A percentile compares a stretch with the other conserved stretches of the same genome.
phyloP scores from a whole-genome alignment of 2,329 filamentous ascomycete genomes.

The Metarhizium sp. region DNA sequence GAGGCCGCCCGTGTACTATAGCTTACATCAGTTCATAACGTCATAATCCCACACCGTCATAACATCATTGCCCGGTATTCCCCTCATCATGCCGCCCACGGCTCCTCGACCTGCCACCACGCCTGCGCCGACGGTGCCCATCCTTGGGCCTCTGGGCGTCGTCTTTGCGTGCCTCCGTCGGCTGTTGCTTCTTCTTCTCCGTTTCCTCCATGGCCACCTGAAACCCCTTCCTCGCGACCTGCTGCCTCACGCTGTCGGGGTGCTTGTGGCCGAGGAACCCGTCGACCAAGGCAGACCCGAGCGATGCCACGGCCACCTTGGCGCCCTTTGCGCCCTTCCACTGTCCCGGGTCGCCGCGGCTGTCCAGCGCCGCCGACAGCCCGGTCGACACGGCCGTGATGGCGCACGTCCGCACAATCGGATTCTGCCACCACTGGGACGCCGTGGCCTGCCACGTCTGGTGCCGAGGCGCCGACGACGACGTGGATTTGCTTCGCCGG shows the following conservation, averaged over 20 bases:
- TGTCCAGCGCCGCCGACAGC: slow-evolving; percentile 36
- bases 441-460: no score
- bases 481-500: not conserved
- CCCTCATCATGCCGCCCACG: not conserved
- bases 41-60: no score
- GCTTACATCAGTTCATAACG: no score
- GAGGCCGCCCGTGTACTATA: no score
- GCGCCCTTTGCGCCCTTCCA: slow-evolving; percentile 41
- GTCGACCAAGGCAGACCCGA: slow-evolving; percentile 39
- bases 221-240: slow-evolving; percentile 5
- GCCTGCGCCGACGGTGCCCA: not conserved
- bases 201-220: slow-evolving; percentile 7
- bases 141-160: no score
- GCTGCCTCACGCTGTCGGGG: slow-evolving; percentile 13
- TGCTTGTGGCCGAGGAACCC: slow-evolving; percentile 31
- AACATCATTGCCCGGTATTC: not conserved
- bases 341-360: slow-evolving; percentile 32
- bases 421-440: slow-evolving; percentile 26
- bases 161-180: not conserved
- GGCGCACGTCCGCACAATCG: slow-evolving; percentile 29
- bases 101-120: not conserved
- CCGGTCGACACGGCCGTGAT: slow-evolving; percentile 37
- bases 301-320: slow-evolving; percentile 36
- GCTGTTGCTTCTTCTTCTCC: not conserved
- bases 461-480: not conserved